These are phyloP conservation scores for Tolypocladium capitatum DNA, from an alignment of 2,329 filamentous ascomycete species.

Conservation along the genomic window DNA sequence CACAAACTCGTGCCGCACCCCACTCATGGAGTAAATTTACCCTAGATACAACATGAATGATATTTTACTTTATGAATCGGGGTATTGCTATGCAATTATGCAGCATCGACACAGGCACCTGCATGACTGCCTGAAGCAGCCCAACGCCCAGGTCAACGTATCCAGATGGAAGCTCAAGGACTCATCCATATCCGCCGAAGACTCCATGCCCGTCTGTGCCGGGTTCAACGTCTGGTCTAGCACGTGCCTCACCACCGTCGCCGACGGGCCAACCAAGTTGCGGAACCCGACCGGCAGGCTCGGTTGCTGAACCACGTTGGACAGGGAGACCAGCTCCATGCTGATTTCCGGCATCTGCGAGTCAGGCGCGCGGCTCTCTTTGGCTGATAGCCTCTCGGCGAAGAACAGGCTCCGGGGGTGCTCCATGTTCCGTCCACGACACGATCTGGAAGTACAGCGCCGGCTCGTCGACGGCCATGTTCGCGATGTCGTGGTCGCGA, in stretches of 20 bases:
- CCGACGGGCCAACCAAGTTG: slow-evolving; percentile 31
- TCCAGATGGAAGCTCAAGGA: slow-evolving; percentile 29
- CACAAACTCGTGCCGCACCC: no score
- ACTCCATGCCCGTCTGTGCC: slow-evolving; percentile 14
- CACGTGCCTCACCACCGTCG: slow-evolving; percentile 32
- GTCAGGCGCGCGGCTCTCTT: slow-evolving; percentile 18
- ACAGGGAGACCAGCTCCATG: slow-evolving; percentile 31
- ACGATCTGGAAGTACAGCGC: slow-evolving; percentile 29
- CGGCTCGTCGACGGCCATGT: slow-evolving; percentile 1
- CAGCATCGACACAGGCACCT: no score
- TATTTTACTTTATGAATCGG: no score
- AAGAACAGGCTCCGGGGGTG: slow-evolving; percentile 44
- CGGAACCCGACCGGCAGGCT: slow-evolving; percentile 35
- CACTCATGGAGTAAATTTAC: no score
- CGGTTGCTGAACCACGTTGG: slow-evolving; percentile 34
- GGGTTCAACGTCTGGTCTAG: slow-evolving; percentile 33
- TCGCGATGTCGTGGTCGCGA: not conserved
- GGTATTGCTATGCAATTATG: no score
- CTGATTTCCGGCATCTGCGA: slow-evolving; percentile 28
- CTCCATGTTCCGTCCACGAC: slow-evolving; percentile 33
- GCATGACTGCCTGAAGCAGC: no score
- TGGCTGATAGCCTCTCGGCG: slow-evolving; percentile 40
- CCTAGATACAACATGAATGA: no score
- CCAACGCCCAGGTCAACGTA: slow-evolving; percentile 26
- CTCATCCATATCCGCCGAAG: slow-evolving; percentile 13